Conservation (phyloP, 768 basidiomycete genomes). For the Mrakia frigida region DNA sequence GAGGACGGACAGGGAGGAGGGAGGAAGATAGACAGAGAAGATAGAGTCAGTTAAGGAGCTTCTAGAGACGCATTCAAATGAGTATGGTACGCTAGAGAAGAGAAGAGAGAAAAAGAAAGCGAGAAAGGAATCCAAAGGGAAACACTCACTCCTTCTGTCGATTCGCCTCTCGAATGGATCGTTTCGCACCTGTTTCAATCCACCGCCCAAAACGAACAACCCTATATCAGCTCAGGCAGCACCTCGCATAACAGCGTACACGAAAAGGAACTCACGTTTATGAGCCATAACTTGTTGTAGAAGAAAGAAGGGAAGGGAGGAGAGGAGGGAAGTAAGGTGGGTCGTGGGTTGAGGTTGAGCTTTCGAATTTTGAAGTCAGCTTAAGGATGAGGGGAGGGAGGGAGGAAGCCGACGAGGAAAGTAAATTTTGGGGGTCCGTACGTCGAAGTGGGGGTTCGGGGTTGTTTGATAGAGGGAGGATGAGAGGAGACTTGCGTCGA, state of each 20-base stretch:
- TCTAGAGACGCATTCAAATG: no score
- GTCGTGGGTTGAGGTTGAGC: no score
- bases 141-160: slow-evolving; percentile 8
- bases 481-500: neutral
- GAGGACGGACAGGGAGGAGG: neutral
- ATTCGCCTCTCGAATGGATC: slow-evolving; percentile 24
- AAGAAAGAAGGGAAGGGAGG: no score
- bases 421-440: no score
- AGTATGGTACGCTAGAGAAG: neutral
- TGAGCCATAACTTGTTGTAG: slow-evolving; percentile 25
- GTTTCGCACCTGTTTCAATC: slow-evolving; percentile 15
- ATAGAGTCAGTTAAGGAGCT: neutral
- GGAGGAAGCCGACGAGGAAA: no score
- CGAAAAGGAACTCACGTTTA: slow-evolving; percentile 15
- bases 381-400: no score
- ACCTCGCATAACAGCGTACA: no score
- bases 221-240: neutral
- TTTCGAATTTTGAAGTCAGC: no score
- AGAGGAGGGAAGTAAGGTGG: no score
- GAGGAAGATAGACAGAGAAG: neutral
- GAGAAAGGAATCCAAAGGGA: neutral
- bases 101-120: neutral
- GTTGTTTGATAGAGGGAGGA: neutral
- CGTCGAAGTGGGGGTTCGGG: neutral
- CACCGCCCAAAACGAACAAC: neutral